These are phyloP conservation scores for Penicillium expansum DNA, from an alignment of 2,329 filamentous ascomycete species.

Conservation along the genomic window DNA sequence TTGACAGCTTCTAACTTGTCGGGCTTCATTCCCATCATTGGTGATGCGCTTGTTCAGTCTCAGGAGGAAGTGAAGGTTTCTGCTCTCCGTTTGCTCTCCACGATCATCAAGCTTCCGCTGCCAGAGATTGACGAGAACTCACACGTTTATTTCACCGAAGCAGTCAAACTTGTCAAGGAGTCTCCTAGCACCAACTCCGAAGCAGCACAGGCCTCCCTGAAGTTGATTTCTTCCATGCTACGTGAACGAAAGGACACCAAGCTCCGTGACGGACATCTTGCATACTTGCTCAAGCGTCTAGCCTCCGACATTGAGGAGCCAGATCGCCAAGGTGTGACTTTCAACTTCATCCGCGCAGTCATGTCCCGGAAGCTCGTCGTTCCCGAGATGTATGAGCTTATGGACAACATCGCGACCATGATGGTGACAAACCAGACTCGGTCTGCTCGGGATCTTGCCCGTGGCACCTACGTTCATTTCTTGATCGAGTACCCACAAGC, in stretches of 20 bases:
- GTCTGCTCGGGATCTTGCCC: conserved; percentile 79
- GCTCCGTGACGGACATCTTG: conserved; percentile 77
- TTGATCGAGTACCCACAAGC: conserved; percentile 91
- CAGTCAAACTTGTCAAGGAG: conserved; percentile 73
- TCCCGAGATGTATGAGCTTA: conserved; percentile 81
- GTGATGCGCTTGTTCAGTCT: conserved; percentile 76
- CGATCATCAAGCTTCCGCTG: conserved; percentile 81
- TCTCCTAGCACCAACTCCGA: conserved; percentile 78
- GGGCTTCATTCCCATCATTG: conserved; percentile 84
- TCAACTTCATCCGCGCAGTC: conserved; percentile 87
- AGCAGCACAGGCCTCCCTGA: conserved; percentile 80
- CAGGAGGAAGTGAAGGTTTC: conserved; percentile 93
- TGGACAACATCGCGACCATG: conserved; percentile 83
- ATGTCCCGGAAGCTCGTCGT: conserved; percentile 83
- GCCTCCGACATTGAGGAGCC: conserved; percentile 90
- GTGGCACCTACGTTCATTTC: conserved; percentile 91
- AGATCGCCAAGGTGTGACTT: conserved; percentile 85
- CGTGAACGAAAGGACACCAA: conserved; percentile 73
- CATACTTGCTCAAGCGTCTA: conserved; percentile 76
- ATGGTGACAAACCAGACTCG: conserved; percentile 97
- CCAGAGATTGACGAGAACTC: conserved; percentile 65
- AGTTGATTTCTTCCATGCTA: conserved; percentile 80
- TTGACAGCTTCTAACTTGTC: conserved; percentile 75
- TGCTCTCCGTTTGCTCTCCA: conserved; percentile 77
- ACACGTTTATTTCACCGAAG: conserved; percentile 79